Base-by-base conservation (phyloP, 139 green algal species). In the Zygnema cylindricum region DNA sequence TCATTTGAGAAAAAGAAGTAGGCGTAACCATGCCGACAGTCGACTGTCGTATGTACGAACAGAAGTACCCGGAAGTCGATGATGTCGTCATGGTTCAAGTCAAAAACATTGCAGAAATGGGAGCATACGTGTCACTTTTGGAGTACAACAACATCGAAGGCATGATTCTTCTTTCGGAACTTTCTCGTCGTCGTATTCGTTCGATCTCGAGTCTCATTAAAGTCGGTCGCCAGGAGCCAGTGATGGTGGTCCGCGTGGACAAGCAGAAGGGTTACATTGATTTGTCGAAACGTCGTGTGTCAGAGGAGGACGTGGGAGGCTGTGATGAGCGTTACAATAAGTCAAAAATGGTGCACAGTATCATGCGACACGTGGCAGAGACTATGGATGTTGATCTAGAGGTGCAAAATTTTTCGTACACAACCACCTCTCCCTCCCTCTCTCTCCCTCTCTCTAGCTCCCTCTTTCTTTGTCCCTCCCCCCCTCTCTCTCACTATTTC, bases 201-300 rank as follows among this genome's bases (percentile, higher is more conserved):
- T 99, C 97, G 11, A 98, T 99, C 84, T 98, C 96, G 30, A 99
- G 98, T 93, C 96, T 99, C 23, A 99, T 99, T 91, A 99, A 99
- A 93, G 96, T 98, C 25, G 97, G 97, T 3, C 90, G 97, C 30
- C 96, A 98, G 92, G 98, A 99, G 88, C 96, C 97, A 0, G 97
- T 99, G n/a, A 99, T 99, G 98, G 97, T 99, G 81, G 94, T 99
- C 57, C 95, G 97, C 92, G 97, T 99, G 84, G 97, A 99, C 93
- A 98, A 98, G 85, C 97, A 99, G 85, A 99, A 99, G 92, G 97
- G 97, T 0, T 99, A 99, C 94, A 99, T 99, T 77, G 97, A 99
- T 84, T 89, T 99, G 33, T 99, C 96, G 43, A 99, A 99, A 91
- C 91, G 97, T 76, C 95, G 97, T n/a, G 97, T 99, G 38, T 94